These are phyloP conservation scores for Globisporangium rhizosaccharum DNA, from an alignment of 352 stramenopile species.

Conservation along the genomic window DNA sequence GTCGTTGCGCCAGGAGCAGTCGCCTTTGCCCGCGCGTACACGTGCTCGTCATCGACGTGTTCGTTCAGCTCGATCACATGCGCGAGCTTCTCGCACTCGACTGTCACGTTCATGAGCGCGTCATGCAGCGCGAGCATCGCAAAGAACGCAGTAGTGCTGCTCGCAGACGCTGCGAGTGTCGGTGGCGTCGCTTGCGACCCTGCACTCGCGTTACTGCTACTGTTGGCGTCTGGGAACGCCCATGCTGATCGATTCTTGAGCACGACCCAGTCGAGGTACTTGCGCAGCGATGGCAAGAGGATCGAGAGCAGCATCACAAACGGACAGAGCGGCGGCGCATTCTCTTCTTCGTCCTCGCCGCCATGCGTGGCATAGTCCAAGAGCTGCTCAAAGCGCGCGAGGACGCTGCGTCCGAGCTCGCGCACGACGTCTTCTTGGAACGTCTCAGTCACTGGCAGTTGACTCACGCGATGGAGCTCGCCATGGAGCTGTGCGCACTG, in stretches of 20 bases:
- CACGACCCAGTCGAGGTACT: slow-evolving; percentile 43
- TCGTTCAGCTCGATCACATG: slow-evolving; percentile 43
- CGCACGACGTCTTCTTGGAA: slow-evolving; percentile 32
- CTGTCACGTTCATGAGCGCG: slow-evolving; percentile 26
- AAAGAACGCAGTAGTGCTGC: slow-evolving; percentile 5
- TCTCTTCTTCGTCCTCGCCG: background rate
- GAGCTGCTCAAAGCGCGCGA: slow-evolving; percentile 16
- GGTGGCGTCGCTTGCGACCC: background rate
- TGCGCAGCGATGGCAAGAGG: slow-evolving; percentile 44
- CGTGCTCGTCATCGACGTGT: slow-evolving; percentile 23
- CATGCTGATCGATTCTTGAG: slow-evolving; percentile 30
- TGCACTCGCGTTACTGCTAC: background rate
- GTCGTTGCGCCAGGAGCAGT: background rate
- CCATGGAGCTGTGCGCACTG: slow-evolving; percentile 31
- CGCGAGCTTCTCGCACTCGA: slow-evolving; percentile 25
- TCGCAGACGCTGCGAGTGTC: slow-evolving; percentile 4
- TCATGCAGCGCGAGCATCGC: slow-evolving; percentile 48
- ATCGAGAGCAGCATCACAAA: slow-evolving; percentile 70
- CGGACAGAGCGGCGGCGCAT: slow-evolving; percentile 18
- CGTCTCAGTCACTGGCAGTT: slow-evolving; percentile 9
- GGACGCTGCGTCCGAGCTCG: slow-evolving; percentile 23
- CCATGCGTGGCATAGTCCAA: slow-evolving; percentile 3
- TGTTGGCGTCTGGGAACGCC: slow-evolving; percentile 8
- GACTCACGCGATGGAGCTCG: slow-evolving; percentile 31
- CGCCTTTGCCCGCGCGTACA: background rate